Base-by-base conservation (phyloP, 1,139 yeast genomes). In the Suhomyces choctaworum region DNA sequence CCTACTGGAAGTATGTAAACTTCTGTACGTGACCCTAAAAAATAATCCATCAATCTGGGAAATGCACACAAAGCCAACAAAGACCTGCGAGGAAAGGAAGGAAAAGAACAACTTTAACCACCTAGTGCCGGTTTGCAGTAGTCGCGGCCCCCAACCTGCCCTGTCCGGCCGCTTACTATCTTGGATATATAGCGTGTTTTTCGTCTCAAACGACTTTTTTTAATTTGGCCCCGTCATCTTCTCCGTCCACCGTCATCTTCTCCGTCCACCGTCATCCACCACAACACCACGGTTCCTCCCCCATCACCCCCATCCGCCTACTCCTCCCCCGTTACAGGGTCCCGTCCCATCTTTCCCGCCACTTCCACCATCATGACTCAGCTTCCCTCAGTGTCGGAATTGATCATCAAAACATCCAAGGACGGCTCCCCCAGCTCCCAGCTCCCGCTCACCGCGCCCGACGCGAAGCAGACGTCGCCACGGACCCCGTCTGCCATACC, bases 341-440 rank as follows among this genome's bases (percentile, higher is more conserved):
- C 26, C 27, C 26, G n/a, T n/a, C n/a, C n/a, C n/a, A n/a, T n/a
- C n/a, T n/a, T n/a, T n/a, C n/a, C n/a, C n/a, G n/a, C n/a, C n/a
- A n/a, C n/a, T n/a, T n/a, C n/a, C n/a, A 32, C 31, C 22, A 43
- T 38, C 32, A 62, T 62, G 68, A 54, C 66, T 5, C 66, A 60
- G 44, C 58, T 63, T 37, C 69, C 69, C 22, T 61, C 68, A 6
- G 67, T 63, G 15, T 56, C 64, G 25, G 69, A 63, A 45, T 50
- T 63, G 37, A 55, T 63, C 53, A 52, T 56, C 22, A 42, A 50
- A 13, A 42, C 58, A 21, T 26, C 33, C 30, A 34, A 39, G 40
- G 29, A 40, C 32, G 24, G 29, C 25, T 16, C 45, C 42, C 6
- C 42, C 36, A 25, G 13, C 30, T 25, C 25, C 21, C 22, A 20